These are phyloP conservation scores for Didymellaceae sp. DNA, from an alignment of 2,329 filamentous ascomycete species.

Conservation along the genomic window DNA sequence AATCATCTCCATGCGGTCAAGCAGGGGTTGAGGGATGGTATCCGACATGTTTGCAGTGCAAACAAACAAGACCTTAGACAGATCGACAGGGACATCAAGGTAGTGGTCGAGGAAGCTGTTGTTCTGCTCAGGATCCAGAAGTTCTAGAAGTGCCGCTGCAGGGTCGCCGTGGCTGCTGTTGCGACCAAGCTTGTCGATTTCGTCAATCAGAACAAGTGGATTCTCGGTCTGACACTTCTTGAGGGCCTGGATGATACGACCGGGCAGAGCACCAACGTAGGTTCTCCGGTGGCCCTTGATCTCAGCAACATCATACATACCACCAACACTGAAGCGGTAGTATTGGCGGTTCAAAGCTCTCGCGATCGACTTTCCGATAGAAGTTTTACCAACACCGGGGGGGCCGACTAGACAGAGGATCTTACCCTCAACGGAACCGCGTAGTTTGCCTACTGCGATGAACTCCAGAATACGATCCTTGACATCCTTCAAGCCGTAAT, in stretches of 20 bases:
- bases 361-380: conserved; percentile 97
- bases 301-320: conserved; percentile 94
- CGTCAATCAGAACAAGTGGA: conserved; percentile 93
- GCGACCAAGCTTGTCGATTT: conserved; percentile 96
- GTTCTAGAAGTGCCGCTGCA: conserved; percentile 87
- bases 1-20: conserved; percentile 98
- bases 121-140: conserved; percentile 97
- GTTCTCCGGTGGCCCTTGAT: conserved; percentile 98
- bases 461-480: conserved; percentile 98
- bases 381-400: conserved; percentile 97
- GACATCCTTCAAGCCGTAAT: conserved; percentile 96
- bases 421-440: conserved; percentile 96
- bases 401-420: conserved; percentile 97
- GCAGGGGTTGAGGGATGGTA: conserved; percentile 89
- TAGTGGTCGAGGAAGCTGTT: conserved; percentile 97
- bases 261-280: conserved; percentile 93
- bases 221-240: conserved; percentile 99
- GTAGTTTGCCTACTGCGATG: conserved; percentile 95
- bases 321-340: conserved; percentile 97
- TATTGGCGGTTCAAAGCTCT: conserved; percentile 94
- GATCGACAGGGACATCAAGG: conserved; percentile 95
- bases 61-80: conserved; percentile 97
- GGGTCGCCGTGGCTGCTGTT: conserved; percentile 92
- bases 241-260: conserved; percentile 94
- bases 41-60: conserved; percentile 99